Percentiles rank a stretch among this genome's conserved stretches.
Conservation (phyloP, 2,329 filamentous ascomycete genomes). For the Mycosphaerella sp. region DNA sequence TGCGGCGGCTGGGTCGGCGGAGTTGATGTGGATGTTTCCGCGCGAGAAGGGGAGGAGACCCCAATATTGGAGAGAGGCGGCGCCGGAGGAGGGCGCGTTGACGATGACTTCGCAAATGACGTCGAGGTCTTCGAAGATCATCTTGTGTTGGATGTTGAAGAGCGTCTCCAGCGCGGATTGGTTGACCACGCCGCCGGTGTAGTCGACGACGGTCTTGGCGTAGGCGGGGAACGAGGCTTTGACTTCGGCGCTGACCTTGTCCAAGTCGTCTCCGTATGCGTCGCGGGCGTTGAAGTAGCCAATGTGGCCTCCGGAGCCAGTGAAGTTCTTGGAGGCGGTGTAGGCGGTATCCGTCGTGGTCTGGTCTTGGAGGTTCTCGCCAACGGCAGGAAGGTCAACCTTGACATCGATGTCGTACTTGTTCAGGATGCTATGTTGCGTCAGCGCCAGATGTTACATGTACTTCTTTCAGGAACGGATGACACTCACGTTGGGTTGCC, state of each 20-base stretch:
- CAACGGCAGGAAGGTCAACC: conserved; percentile 29
- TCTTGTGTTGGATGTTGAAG: conserved; percentile 15
- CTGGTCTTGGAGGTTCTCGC: conserved; percentile 29
- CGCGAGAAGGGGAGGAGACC: conserved; percentile 25
- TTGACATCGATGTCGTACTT: conserved; percentile 26
- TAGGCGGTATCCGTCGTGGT: conserved; percentile 23
- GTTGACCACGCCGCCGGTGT: conserved; percentile 16
- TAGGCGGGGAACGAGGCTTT: conserved; percentile 8
- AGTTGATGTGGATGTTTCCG: conserved; percentile 27
- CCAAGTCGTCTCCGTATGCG: conserved; percentile 39
- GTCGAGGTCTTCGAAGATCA: conserved; percentile 14
- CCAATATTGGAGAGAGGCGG: conserved; percentile 14
- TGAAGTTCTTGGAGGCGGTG: conserved; percentile 16
- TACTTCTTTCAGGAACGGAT: neutral
- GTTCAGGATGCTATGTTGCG: conserved; percentile 36
- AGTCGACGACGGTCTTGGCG: conserved; percentile 34
- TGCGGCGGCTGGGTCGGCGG: conserved; percentile 15
- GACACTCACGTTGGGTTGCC: conserved; percentile 33
- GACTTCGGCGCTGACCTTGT: conserved; percentile 38
- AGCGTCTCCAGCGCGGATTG: conserved; percentile 9
- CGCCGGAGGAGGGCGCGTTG: conserved; percentile 6
- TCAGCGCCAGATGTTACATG: neutral
- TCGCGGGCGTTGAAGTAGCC: conserved; percentile 18
- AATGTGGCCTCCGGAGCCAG: conserved; percentile 14
- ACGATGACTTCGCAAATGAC: conserved; percentile 11